Conservation (phyloP, 2,329 filamentous ascomycete species). For the Dactylellina leptospora region DNA sequence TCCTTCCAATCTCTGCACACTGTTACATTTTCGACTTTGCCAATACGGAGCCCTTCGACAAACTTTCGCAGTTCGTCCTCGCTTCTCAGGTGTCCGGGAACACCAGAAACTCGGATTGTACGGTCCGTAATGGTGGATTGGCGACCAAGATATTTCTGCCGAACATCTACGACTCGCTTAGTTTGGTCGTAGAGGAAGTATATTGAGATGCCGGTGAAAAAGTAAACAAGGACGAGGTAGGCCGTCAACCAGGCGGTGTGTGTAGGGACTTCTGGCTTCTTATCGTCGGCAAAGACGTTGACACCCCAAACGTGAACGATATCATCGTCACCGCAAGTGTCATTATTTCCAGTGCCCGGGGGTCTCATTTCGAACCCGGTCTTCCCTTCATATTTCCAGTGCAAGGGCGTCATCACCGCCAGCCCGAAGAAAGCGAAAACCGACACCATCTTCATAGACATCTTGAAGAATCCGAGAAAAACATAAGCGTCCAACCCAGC, state of each 20-base stretch:
- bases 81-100: conserved; percentile 78
- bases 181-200: conserved; percentile 87
- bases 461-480: conserved; percentile 90
- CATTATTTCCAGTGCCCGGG: conserved; percentile 16
- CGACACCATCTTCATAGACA: conserved; percentile 84
- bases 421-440: conserved; percentile 83
- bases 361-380: conserved; percentile 25
- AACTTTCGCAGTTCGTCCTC: conserved; percentile 86
- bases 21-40: conserved; percentile 85
- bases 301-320: conserved; percentile 22
- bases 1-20: conserved; percentile 87
- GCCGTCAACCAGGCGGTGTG: conserved; percentile 76
- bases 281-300: conserved; percentile 8
- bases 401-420: conserved; percentile 83
- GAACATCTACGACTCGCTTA: conserved; percentile 80
- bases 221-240: conserved; percentile 91
- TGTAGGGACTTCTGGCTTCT: conserved; percentile 55
- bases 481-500: conserved; percentile 96
- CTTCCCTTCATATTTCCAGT: conserved; percentile 69
- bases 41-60: conserved; percentile 86
- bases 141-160: conserved; percentile 89
- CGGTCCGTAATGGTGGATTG: conserved; percentile 96
- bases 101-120: conserved; percentile 89
- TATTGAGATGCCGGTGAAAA: conserved; percentile 83
- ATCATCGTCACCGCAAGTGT: conserved; percentile 40